Evolutionary conservation across 2,329 filamentous ascomycete genomes (phyloP), one percentile per base, ranked within the genome.

Genomic region (Cladosporium sp.): DNA sequence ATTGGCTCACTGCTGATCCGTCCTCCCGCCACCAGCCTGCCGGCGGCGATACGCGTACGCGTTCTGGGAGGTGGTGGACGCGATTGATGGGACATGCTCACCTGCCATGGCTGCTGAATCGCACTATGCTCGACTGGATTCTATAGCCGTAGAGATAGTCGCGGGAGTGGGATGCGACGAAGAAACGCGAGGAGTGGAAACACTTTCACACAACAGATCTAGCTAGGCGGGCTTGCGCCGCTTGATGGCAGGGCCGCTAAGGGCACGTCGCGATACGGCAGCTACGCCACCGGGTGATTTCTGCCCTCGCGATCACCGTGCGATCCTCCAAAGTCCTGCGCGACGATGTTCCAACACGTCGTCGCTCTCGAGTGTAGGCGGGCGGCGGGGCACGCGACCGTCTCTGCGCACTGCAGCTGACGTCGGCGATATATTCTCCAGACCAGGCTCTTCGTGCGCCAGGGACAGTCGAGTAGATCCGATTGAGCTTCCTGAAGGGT

Each of bases 181-280:
- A 9, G 11, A 50, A 43, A 43, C 16, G 48, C 48, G 35, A 28
- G 16, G 22, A 28, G 40, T 50, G 40, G 48, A 28, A 50, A 50
- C 48, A 43, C 14, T 50, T 50, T 50, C 32, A 50, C 38, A 50
- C 40, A 43, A 43, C 40, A 50, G 32, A 40, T 43, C 48, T 50
- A 50, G 48, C 48, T 50, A 50, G 48, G 28, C 42, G 43, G 48
- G 38, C 42, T 31, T 50, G 48, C 48, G 48, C 48, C 40, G 48
- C 48, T 28, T 37, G 35, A 38, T 22, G 37, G 40, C 48, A 43
- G 40, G 42, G 41, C 48, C 40, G 33, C 34, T 28, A 35, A 43
- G 42, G 18, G 13, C 16, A 18, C 48, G 48, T 13, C 40, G 16
- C 46, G 16, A 2, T 42, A 32, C 32, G 19, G 13, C 10, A 43